Evolutionary conservation across 345 rosid genomes (phyloP).

Genomic region (Cardamine chenopodiifolia): DNA sequence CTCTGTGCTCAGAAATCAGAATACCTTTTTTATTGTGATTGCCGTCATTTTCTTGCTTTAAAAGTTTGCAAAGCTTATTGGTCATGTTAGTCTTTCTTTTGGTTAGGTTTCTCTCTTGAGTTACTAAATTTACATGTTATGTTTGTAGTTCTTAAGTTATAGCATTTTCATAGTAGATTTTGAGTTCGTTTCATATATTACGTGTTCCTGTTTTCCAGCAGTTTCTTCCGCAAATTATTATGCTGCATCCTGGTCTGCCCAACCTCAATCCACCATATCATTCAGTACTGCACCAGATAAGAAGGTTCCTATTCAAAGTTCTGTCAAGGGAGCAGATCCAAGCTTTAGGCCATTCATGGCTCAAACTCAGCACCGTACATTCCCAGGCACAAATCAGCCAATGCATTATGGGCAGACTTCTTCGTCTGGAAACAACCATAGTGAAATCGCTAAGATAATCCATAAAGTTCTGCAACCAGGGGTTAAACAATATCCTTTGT

Average conservation of each 20-base stretch:
- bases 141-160: background rate
- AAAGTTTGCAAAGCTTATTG: background rate
- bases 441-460: conserved; percentile 71
- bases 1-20: background rate
- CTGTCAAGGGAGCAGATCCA: conserved; percentile 54
- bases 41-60: background rate
- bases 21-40: background rate
- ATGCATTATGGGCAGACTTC: conserved; percentile 52
- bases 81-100: conserved; percentile 2
- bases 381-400: conserved; percentile 58
- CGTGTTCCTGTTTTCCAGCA: conserved; percentile 58
- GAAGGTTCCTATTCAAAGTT: conserved; percentile 54
- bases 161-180: background rate
- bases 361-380: conserved; percentile 56
- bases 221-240: conserved; percentile 58
- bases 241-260: conserved; percentile 74
- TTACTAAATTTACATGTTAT: conserved; percentile 7
- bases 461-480: conserved; percentile 67
- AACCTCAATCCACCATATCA: conserved; percentile 55
- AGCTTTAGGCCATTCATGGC: conserved; percentile 58
- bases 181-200: background rate
- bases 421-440: conserved; percentile 52
- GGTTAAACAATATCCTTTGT: conserved; percentile 65
- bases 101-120: background rate
- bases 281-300: conserved; percentile 54